phyloP scores from a whole-genome alignment of 2,329 filamentous ascomycete genomes.

The Aspergillus sergii region DNA sequence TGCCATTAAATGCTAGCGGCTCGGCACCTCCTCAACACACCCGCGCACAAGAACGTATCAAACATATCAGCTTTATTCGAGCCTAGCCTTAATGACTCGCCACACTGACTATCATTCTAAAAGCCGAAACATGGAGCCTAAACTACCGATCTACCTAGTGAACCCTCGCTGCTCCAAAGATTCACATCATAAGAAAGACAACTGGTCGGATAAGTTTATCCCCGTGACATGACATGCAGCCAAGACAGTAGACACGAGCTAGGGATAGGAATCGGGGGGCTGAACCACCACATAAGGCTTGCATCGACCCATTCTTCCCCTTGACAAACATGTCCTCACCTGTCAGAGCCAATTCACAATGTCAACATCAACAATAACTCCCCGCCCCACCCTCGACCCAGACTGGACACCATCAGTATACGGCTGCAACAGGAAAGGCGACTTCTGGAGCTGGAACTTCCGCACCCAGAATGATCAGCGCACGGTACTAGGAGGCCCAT shows the following conservation, averaged over 20 bases:
- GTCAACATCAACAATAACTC: neutral
- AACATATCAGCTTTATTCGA: too few relatives aligned
- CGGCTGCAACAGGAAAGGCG: neutral
- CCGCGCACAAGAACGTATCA: too few relatives aligned
- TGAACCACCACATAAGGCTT: neutral
- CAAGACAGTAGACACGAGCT: neutral
- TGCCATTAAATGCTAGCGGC: too few relatives aligned
- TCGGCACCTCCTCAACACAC: neutral
- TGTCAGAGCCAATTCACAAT: neutral
- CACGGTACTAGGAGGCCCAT: constrained; percentile 7
- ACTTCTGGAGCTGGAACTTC: constrained; percentile 6
- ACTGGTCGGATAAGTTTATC: neutral
- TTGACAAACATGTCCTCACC: neutral
- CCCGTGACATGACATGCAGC: neutral
- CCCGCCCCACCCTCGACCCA: neutral
- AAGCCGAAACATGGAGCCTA: too few relatives aligned
- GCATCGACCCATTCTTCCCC: neutral
- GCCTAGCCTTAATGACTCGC: neutral
- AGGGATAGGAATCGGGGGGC: neutral
- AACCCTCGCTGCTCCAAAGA: neutral
- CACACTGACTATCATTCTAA: neutral
- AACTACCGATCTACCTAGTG: neutral
- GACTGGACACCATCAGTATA: neutral
- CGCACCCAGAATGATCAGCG: neutral
- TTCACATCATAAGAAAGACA: neutral